A percentile compares a stretch with the other conserved stretches of the same genome.
Evolutionary conservation across 306 rosid genomes (phyloP).

Genomic region (Pyrus bretschneideri): DNA sequence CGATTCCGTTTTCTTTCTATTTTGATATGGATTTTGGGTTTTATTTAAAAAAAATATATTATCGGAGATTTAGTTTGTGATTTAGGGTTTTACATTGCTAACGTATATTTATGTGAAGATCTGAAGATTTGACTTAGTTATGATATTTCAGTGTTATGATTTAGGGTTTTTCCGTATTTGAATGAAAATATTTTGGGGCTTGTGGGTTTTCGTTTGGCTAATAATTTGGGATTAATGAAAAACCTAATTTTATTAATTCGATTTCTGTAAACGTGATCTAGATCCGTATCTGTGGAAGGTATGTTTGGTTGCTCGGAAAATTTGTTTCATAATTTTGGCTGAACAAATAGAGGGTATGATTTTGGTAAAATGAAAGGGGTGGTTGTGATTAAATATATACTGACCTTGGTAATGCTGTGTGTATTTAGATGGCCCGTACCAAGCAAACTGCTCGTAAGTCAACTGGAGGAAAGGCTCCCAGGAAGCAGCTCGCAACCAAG

Average conservation of each 20-base stretch:
- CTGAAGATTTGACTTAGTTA: background rate
- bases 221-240: background rate
- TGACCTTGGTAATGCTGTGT: too few relatives aligned
- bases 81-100: background rate
- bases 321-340: background rate
- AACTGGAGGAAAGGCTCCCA: slow-evolving; percentile 89
- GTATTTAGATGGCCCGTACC: slow-evolving; percentile 85
- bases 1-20: too few relatives aligned
- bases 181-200: background rate
- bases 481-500: slow-evolving; percentile 99
- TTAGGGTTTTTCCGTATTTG: background rate
- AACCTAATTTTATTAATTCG: background rate
- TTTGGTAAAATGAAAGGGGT: background rate
- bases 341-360: background rate
- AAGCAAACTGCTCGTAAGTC: slow-evolving; percentile 98
- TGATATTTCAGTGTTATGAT: background rate
- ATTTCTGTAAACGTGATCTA: background rate
- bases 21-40: background rate
- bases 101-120: too few relatives aligned
- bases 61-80: background rate
- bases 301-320: too few relatives aligned
- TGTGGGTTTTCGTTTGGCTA: background rate
- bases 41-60: too few relatives aligned
- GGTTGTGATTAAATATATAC: background rate
- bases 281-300: background rate